Evolutionary conservation across 202 grass and related monocot species (phyloP), one percentile per base, ranked within the genome.

Genomic region (Zoysia matrella): DNA sequence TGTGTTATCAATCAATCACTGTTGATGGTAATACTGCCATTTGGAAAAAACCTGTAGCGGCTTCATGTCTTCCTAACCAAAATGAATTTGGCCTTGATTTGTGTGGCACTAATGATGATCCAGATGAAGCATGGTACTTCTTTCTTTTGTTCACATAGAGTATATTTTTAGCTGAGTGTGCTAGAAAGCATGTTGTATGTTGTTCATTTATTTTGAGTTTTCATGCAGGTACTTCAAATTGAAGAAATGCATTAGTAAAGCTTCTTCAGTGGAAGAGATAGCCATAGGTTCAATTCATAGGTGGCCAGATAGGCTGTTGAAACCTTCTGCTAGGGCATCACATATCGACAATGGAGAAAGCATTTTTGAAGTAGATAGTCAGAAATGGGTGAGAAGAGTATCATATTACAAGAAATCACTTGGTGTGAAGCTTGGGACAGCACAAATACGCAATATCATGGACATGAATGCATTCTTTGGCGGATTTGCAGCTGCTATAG

Each of bases 381-480:
- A 85, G 82, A 84, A 82, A 30, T 98, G 92, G 96, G 36, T 52
- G 4, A 85, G 79, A 86, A 75, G 85, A 82, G 87, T 98, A 69
- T 80, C 83, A 52, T 90, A 92, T 86, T 95, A 98, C 78, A 98
- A 98, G 84, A 90, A 84, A 78, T 85, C 87, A 45, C 92, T 98
- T 58, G 87, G 90, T 47, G 74, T 98, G 39, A 87, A 91, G 68
- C 86, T 98, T 75, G 95, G 95, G 4, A 93, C 72, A 47, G 42
- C 86, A 65, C 65, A 55, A 49, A 82, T 93, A 73, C 87, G 81
- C 70, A 95, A 92, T 89, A 71, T 95, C 45, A 95, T 95, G 96
- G 96, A 98, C 85, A 98, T 93, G 96, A 95, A 93, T 91, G 90
- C 96, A 4, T 85, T 90, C 87, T 66, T 93, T 60, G 92, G 96